phyloP scores from a whole-genome alignment of 345 rosid genomes.

The Rhodamnia argentea region DNA sequence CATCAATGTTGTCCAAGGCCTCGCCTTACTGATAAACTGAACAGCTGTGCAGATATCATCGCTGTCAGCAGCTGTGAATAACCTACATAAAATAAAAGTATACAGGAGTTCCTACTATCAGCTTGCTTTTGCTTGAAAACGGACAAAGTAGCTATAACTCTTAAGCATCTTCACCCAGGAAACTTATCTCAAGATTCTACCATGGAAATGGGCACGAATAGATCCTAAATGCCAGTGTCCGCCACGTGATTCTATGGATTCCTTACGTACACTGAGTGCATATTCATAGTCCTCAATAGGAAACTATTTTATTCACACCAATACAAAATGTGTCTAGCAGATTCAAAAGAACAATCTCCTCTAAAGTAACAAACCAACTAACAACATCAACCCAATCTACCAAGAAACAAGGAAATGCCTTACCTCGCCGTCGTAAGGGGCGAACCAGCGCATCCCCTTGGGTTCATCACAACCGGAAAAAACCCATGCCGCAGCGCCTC shows the following conservation, averaged over 20 bases:
- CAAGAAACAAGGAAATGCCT: not conserved
- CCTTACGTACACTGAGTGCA: not conserved
- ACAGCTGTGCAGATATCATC: slow-evolving; percentile 80
- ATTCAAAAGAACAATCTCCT: not conserved
- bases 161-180: not conserved
- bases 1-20: slow-evolving; percentile 88
- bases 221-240: not conserved
- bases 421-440: slow-evolving; percentile 89
- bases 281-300: not conserved
- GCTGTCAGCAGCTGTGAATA: slow-evolving; percentile 96
- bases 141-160: not conserved
- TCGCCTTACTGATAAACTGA: slow-evolving; percentile 60
- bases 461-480: slow-evolving; percentile 89
- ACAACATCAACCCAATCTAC: not conserved
- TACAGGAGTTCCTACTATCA: slow-evolving; percentile 24
- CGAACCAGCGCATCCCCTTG: slow-evolving; percentile 97
- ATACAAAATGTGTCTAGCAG: not conserved
- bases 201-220: not conserved
- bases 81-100: slow-evolving; percentile 50
- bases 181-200: not conserved
- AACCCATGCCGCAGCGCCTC: slow-evolving; percentile 54
- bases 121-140: not conserved
- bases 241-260: not conserved
- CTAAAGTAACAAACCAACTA: not conserved
- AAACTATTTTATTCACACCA: not conserved